A percentile compares a stretch with the other conserved stretches of the same genome.
These are phyloP conservation scores for Lactifluus echinatus DNA, from an alignment of 768 basidiomycete genomes.

Conservation along the genomic window DNA sequence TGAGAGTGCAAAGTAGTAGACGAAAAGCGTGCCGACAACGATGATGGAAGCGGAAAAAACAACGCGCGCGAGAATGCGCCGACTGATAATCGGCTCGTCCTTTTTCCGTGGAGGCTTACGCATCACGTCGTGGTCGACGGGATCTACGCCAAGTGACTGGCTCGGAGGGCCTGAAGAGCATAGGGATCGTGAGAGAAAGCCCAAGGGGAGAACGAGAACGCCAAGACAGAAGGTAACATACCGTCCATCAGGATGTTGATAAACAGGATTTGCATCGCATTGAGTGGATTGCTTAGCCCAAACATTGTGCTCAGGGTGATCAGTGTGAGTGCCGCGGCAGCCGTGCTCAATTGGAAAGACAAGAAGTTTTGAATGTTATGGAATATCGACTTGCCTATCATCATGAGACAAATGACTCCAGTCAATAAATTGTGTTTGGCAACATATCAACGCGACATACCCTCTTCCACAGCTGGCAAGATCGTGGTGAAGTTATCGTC, in stretches of 20 bases:
- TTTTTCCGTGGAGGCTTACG: slow-evolving; percentile 86
- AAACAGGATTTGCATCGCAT: slow-evolving; percentile 98
- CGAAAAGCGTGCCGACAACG: slow-evolving; percentile 78
- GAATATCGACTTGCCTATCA: slow-evolving; percentile 87
- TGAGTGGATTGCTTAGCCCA: slow-evolving; percentile 83
- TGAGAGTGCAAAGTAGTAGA: slow-evolving; percentile 74
- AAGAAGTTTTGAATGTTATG: slow-evolving; percentile 99
- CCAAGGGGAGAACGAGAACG: background rate
- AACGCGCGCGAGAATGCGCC: slow-evolving; percentile 64
- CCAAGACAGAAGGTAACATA: slow-evolving; percentile 26
- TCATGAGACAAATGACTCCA: slow-evolving; percentile 10
- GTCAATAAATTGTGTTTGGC: background rate
- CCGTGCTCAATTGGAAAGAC: slow-evolving; percentile 93
- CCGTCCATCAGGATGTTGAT: slow-evolving; percentile 99
- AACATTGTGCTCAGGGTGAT: slow-evolving; percentile 92
- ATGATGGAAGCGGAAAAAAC: slow-evolving; percentile 92
- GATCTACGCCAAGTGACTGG: slow-evolving; percentile 94
- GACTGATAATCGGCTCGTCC: slow-evolving; percentile 80
- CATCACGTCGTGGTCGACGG: slow-evolving; percentile 91
- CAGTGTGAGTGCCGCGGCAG: slow-evolving; percentile 90
- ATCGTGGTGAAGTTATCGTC: slow-evolving; percentile 97
- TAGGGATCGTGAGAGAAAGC: background rate
- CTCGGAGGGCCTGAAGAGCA: slow-evolving; percentile 69
- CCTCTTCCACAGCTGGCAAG: slow-evolving; percentile 89
- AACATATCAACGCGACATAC: slow-evolving; percentile 31